Evolutionary conservation across 2,329 filamentous ascomycete species (phyloP).

Genomic region (Colletotrichum trifolii): DNA sequence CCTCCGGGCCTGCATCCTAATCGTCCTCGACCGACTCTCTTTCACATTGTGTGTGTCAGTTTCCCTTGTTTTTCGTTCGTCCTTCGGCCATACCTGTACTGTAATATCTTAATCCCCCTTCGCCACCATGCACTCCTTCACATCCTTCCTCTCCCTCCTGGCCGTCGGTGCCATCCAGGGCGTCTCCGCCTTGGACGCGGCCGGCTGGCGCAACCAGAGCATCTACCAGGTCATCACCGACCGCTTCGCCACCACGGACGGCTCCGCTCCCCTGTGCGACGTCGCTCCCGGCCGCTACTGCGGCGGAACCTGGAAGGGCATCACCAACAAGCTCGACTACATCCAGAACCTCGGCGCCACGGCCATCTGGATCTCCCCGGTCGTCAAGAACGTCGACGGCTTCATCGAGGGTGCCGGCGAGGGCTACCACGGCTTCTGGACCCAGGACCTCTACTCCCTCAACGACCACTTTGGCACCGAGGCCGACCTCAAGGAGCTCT

Average conservation of each 20-base stretch:
- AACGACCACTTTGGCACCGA: slow-evolving; percentile 62
- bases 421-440: slow-evolving; percentile 55
- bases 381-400: slow-evolving; percentile 52
- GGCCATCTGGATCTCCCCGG: slow-evolving; percentile 57
- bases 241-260: slow-evolving; percentile 52
- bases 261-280: slow-evolving; percentile 48
- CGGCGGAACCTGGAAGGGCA: slow-evolving; percentile 61
- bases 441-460: slow-evolving; percentile 51
- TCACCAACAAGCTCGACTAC: slow-evolving; percentile 61
- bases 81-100: background rate
- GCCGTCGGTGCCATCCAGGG: slow-evolving; percentile 29
- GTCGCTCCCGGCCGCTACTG: slow-evolving; percentile 52
- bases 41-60: background rate
- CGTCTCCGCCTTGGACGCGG: slow-evolving; percentile 41
- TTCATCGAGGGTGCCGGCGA: slow-evolving; percentile 41
- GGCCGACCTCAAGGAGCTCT: slow-evolving; percentile 59
- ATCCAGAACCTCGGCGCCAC: slow-evolving; percentile 60
- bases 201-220: slow-evolving; percentile 52
- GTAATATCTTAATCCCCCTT: background rate
- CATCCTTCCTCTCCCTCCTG: slow-evolving; percentile 23
- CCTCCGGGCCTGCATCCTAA: background rate
- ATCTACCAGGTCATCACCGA: slow-evolving; percentile 60
- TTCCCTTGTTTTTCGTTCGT: background rate
- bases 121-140: slow-evolving; percentile 16
- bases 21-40: slow-evolving; percentile 13